A percentile compares a stretch with the other conserved stretches of the same genome.
These are phyloP conservation scores for Rutstroemia sp. DNA, from an alignment of 2,329 filamentous ascomycete species.

Conservation along the genomic window DNA sequence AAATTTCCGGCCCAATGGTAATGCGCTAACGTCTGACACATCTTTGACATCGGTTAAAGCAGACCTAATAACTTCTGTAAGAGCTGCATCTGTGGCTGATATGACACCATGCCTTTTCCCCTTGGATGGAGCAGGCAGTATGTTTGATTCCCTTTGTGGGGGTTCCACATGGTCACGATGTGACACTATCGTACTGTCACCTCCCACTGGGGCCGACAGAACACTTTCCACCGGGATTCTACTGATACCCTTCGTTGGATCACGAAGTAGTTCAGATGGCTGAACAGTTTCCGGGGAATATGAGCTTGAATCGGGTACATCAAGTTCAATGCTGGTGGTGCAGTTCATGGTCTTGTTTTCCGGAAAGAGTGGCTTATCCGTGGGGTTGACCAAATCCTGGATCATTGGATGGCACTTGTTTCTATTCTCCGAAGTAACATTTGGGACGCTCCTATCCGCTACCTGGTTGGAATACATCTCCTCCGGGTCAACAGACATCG, in stretches of 20 bases:
- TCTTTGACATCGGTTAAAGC: constrained; percentile 16
- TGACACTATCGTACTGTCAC: constrained; percentile 9
- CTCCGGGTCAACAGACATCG: not conserved
- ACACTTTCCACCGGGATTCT: constrained; percentile 15
- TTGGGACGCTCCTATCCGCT: not conserved
- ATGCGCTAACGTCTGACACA: constrained; percentile 6
- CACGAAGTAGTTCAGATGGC: constrained; percentile 18
- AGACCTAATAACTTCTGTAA: constrained; percentile 21
- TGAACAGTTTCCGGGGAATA: constrained; percentile 19
- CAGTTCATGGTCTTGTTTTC: constrained; percentile 1
- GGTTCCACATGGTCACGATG: constrained; percentile 10
- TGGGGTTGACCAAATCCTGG: constrained; percentile 14
- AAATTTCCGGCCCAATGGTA: constrained; percentile 11
- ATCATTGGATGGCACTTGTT: constrained; percentile 18
- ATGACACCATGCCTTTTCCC: constrained; percentile 15
- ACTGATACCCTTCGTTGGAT: constrained; percentile 11
- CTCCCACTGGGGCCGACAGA: constrained; percentile 18
- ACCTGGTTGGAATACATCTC: constrained; percentile 4
- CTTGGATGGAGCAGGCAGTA: constrained; percentile 16
- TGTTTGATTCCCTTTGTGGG: not conserved
- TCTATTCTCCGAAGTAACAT: constrained; percentile 3
- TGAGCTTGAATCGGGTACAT: constrained; percentile 9
- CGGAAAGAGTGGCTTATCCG: constrained; percentile 8
- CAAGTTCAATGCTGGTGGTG: constrained; percentile 6
- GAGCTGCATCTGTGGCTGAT: constrained; percentile 20